These are phyloP conservation scores for Chrysoporthe puriensis DNA, from an alignment of 2,329 filamentous ascomycete species.

Conservation along the genomic window DNA sequence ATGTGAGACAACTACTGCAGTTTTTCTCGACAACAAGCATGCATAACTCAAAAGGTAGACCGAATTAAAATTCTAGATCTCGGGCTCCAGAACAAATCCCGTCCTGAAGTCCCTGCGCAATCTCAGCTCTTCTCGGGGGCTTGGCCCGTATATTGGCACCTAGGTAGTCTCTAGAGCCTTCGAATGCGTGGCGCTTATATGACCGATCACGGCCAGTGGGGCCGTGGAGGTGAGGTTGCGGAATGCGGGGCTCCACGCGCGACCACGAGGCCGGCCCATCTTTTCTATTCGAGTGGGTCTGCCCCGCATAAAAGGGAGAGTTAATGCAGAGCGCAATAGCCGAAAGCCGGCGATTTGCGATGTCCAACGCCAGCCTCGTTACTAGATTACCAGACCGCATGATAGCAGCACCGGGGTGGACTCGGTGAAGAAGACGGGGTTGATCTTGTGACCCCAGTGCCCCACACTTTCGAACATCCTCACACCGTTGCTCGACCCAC, in stretches of 20 bases:
- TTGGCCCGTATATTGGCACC: neutral
- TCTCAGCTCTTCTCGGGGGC: neutral
- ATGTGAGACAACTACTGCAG: neutral
- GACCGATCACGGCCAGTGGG: neutral
- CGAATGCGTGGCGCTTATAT: neutral
- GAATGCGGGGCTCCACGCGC: slow-evolving; percentile 5
- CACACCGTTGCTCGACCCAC: neutral
- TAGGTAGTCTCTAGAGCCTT: neutral
- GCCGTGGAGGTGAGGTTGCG: neutral
- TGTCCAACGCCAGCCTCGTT: neutral
- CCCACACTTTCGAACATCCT: neutral
- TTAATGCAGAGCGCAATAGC: neutral
- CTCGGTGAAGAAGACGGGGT: neutral
- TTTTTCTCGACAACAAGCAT: neutral
- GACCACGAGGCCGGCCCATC: neutral
- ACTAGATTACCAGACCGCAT: neutral
- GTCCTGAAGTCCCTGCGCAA: neutral
- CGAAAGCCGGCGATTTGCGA: neutral
- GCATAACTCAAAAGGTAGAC: neutral
- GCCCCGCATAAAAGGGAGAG: neutral
- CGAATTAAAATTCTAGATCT: neutral
- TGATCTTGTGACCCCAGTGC: neutral
- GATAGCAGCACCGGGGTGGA: neutral
- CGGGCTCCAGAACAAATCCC: neutral
- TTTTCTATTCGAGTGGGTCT: neutral